Conservation (phyloP, 2,329 filamentous ascomycete species). For the Acephala macrosclerotiorum region DNA sequence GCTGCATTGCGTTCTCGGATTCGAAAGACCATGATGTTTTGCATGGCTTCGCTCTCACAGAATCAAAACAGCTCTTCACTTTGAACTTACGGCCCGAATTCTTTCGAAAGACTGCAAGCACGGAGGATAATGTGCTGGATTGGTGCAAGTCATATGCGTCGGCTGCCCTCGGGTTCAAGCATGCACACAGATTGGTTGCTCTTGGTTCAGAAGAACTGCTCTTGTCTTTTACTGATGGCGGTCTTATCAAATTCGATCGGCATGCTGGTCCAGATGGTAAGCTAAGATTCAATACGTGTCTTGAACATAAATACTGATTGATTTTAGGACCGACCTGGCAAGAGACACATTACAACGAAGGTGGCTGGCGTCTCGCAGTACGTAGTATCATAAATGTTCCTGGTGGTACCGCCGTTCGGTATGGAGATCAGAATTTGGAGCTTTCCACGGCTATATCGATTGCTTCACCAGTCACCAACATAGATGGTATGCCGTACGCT, state of each 20-base stretch:
- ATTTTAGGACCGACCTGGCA: conserved; percentile 60
- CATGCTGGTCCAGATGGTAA: conserved; percentile 59
- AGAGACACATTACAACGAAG: conserved; percentile 76
- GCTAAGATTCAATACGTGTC: conserved; percentile 16
- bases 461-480: conserved; percentile 56
- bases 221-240: conserved; percentile 81
- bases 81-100: conserved; percentile 84
- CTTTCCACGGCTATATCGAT: conserved; percentile 71
- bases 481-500: conserved; percentile 58
- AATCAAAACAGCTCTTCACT: conserved; percentile 81
- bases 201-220: conserved; percentile 77
- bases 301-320: conserved; percentile 23
- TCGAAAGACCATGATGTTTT: conserved; percentile 78
- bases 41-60: conserved; percentile 81
- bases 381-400: conserved; percentile 72
- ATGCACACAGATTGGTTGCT: conserved; percentile 82
- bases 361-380: conserved; percentile 73
- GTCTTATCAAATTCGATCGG: conserved; percentile 74
- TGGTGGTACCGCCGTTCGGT: conserved; percentile 67
- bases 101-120: conserved; percentile 73
- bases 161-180: conserved; percentile 77
- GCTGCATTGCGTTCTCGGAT: conserved; percentile 85
- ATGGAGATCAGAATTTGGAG: conserved; percentile 71
- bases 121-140: conserved; percentile 77
- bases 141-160: conserved; percentile 79